Evolutionary conservation across 2,329 filamentous ascomycete species (phyloP), one percentile per base, ranked within the genome.

Genomic region (Cercospora berteroae): DNA sequence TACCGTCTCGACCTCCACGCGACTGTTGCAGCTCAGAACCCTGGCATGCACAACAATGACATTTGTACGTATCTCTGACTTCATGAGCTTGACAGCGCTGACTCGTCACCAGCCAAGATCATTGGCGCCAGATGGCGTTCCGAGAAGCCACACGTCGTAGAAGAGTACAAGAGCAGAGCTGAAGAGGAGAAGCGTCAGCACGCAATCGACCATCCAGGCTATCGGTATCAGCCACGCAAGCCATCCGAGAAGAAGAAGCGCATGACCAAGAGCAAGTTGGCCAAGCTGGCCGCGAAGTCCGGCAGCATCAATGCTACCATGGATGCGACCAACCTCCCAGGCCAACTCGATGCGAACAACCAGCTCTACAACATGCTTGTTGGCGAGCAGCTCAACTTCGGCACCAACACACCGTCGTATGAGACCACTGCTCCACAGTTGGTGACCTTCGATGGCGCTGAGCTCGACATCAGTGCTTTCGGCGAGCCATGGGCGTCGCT

Each of bases 341-440:
- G 55, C 55, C 29, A 36, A 58, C 31, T 58, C 55, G 29, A 58
- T 31, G 55, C 55, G 55, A 58, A 31, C 27, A 36, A 58, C 55
- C 5, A 58, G 55, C 55, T 58, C 55, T 58, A 58, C 55, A 78
- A 23, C 77, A 81, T 39, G 80, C 83, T 25, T 78, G 27, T 58
- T 58, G 79, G 83, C 58, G 74, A 78, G 18, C 86, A 85, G 75
- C 78, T 87, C 58, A 67, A 70, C 12, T 70, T 84, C 67, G 52
- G 81, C 81, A 65, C 80, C 81, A 63, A 58, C 59, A 33, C 44
- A 58, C 20, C 52, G 65, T 65, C 59, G 64, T 66, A 64, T 65
- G 62, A 67, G 64, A 66, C 67, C 64, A 61, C 42, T 62, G 65
- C 66, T 68, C 66, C 60, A 52, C 66, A 68, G 66, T 63, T 70